These are phyloP conservation scores for Globisporangium mamillatum DNA, from an alignment of 352 stramenopile species.

Conservation along the genomic window DNA sequence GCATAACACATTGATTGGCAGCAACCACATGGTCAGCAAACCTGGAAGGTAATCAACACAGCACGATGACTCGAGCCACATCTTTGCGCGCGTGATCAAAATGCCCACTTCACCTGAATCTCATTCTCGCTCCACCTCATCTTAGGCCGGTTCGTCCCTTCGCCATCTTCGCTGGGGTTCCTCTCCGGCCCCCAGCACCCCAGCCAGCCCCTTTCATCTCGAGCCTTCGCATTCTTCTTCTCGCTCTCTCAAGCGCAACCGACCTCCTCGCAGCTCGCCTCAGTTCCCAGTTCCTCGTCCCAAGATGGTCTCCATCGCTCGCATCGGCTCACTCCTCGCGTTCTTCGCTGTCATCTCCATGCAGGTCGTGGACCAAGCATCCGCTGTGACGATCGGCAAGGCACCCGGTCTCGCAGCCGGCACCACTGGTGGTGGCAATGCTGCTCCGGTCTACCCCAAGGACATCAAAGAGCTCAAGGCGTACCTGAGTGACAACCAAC, in stretches of 20 bases:
- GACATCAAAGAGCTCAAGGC: constrained; percentile 40
- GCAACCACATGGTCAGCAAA: too few species aligned
- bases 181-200: background rate
- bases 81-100: too few species aligned
- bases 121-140: background rate
- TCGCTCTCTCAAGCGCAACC: background rate
- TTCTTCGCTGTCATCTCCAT: constrained; percentile 1
- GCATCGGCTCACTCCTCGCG: constrained; percentile 6
- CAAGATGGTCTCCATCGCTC: background rate
- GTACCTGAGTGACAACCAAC: constrained; percentile 33
- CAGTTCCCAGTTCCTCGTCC: background rate
- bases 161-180: background rate
- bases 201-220: background rate
- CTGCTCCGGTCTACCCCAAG: constrained; percentile 30
- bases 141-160: background rate
- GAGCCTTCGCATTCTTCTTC: background rate
- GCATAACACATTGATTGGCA: too few species aligned
- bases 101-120: too few species aligned
- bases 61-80: too few species aligned
- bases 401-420: constrained; percentile 23
- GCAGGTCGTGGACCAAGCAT: background rate
- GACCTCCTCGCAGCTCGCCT: background rate
- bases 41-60: too few species aligned
- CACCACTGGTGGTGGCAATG: constrained; percentile 39
- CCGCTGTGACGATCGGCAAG: constrained; percentile 1